Base-by-base conservation (phyloP, 805 yeast genomes). In the Candida easanensis region DNA sequence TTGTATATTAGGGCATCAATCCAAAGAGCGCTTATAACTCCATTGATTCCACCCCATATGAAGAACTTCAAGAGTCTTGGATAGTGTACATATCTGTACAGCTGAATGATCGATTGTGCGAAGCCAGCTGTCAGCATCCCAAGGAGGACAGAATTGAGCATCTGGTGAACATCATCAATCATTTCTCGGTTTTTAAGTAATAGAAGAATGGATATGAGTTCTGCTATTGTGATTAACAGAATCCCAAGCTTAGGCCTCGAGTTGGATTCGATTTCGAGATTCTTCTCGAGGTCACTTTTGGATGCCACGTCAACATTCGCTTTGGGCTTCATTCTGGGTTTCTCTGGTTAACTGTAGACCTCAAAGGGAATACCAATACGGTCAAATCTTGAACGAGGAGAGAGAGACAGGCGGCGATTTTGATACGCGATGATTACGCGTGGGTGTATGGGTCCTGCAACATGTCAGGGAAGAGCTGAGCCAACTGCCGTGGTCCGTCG, bases 21-120 rank as follows among this genome's bases (percentile, higher is more conserved):
- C 86, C 86, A 81, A 14, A 74, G 53, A 1, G 68, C 70, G 4
- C 81, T 74, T 38, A 79, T 58, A 15, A 70, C 53, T 2, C 86
- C 87, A 57, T 80, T 80, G 36, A 80, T 62, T 11, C 69, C 59
- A 15, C 88, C 88, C 85, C 85, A 81, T 2, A 73, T 56, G 44
- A 69, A 54, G 49, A 81, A 81, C 53, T 80, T 80, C 42, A 65
- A 1, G 4, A 58, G 33, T 31, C 44, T 44, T 10, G 31, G 39
- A 22, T 50, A 55, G 34, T 47, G 46, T 7, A 51, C 54, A 18
- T 49, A 50, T 42, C 48, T 50, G 33, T 41, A 51, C 8, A 52
- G 43, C 39, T 58, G 62, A 4, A 57, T 47, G 14, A 51, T 43
- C 1, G 56, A 45, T 20, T 58, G 62, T 8, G 58, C 54, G 3